These are phyloP conservation scores for Fraxinus ornus DNA, from an alignment of 305 asterid species.

Conservation along the genomic window DNA sequence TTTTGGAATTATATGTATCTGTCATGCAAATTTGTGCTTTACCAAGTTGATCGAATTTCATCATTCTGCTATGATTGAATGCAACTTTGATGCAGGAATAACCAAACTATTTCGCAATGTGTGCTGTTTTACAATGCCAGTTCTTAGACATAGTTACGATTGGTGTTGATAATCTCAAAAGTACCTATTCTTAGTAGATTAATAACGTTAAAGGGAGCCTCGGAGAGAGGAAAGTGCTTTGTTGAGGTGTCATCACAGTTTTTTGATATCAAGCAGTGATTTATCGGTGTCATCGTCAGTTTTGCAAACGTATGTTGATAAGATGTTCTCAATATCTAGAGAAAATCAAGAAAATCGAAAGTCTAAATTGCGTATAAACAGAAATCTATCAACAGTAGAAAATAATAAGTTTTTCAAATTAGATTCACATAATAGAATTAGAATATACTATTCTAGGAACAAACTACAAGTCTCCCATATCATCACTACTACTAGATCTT, in stretches of 20 bases:
- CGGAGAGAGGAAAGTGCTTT: not conserved
- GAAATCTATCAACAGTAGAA: not conserved
- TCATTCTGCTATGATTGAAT: not conserved
- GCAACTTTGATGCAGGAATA: not conserved
- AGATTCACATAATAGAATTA: not conserved
- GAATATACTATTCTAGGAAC: not conserved
- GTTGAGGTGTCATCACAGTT: not conserved
- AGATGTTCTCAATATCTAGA: not conserved
- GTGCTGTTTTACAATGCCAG: not conserved
- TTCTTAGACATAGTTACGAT: not conserved
- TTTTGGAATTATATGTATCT: not conserved
- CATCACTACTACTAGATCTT: not conserved
- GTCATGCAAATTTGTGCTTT: not conserved
- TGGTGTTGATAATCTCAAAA: not conserved
- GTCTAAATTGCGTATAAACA: not conserved
- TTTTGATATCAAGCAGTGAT: not conserved
- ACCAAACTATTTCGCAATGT: not conserved
- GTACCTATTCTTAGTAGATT: not conserved
- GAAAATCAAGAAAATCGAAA: not conserved
- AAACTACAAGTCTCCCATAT: not conserved
- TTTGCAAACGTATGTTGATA: not conserved
- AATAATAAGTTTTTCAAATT: not conserved
- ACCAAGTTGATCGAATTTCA: not conserved
- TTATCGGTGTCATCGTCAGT: not conserved
- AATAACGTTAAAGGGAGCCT: not conserved